Evolutionary conservation across 2,329 filamentous ascomycete genomes (phyloP).

Genomic region (Teratosphaeriaceae sp.): DNA sequence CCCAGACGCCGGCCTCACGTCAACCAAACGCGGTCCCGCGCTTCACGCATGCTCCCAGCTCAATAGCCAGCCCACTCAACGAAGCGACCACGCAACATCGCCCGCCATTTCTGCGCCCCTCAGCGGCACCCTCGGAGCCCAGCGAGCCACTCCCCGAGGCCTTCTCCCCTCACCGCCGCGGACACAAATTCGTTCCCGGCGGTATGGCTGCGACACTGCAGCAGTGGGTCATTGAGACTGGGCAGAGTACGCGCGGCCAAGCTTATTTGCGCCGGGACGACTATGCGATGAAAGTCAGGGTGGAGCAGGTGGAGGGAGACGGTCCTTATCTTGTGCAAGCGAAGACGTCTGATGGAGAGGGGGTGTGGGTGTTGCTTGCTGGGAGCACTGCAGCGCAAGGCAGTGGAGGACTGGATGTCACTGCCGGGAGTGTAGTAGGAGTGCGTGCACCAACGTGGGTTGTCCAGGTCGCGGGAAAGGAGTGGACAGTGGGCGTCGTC

Average conservation of each 20-base stretch:
- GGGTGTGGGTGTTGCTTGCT: conserved; percentile 16
- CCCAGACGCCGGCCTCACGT: conserved; percentile 8
- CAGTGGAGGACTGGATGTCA: conserved; percentile 21
- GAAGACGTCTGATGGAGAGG: conserved; percentile 8
- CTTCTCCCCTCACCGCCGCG: conserved; percentile 48
- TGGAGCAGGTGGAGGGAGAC: conserved; percentile 12
- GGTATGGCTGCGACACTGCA: conserved; percentile 46
- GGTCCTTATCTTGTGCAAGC: conserved; percentile 16
- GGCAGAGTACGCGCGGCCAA: conserved; percentile 19
- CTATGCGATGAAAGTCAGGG: conserved; percentile 17
- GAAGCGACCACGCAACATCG: conserved; percentile 14
- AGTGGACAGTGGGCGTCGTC: conserved; percentile 37
- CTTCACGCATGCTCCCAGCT: conserved; percentile 6
- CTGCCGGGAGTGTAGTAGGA: conserved; percentile 27
- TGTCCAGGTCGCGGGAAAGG: conserved; percentile 28
- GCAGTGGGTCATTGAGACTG: conserved; percentile 44
- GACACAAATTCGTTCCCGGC: conserved; percentile 42
- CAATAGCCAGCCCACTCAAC: neutral
- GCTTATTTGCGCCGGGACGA: conserved; percentile 19
- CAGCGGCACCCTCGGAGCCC: conserved; percentile 24
- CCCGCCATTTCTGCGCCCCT: conserved; percentile 35
- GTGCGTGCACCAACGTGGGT: conserved; percentile 37
- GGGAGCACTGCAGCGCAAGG: conserved; percentile 7
- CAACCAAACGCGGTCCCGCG: conserved; percentile 1
- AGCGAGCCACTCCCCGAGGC: conserved; percentile 41